Conservation (phyloP, 352 stramenopile species). For the Pythium graminicola region DNA sequence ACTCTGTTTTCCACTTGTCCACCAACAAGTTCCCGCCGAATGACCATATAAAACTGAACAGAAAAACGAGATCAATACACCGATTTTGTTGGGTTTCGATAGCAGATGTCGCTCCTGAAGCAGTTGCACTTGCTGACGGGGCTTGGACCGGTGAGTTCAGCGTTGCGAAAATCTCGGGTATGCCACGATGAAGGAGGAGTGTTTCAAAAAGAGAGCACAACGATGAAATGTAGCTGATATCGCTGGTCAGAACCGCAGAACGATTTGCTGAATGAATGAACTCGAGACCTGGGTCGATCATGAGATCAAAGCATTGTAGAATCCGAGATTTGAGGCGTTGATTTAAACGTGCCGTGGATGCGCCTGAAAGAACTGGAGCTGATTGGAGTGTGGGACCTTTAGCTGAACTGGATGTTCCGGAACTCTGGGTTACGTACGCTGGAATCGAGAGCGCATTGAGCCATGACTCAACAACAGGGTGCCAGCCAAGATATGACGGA, state of each 20-base stretch:
- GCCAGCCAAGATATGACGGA: slow-evolving; percentile 51
- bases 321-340: slow-evolving; percentile 36
- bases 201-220: slow-evolving; percentile 90
- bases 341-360: slow-evolving; percentile 19
- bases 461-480: slow-evolving; percentile 56
- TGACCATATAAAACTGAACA: slow-evolving; percentile 68
- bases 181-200: slow-evolving; percentile 75
- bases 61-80: slow-evolving; percentile 55
- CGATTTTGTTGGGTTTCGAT: slow-evolving; percentile 44
- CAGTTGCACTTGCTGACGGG: slow-evolving; percentile 15
- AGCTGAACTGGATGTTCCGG: slow-evolving; percentile 1
- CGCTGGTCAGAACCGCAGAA: slow-evolving; percentile 42
- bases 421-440: slow-evolving; percentile 8
- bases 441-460: slow-evolving; percentile 34
- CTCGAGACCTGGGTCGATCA: slow-evolving; percentile 41
- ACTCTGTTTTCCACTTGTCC: slow-evolving; percentile 24
- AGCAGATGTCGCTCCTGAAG: slow-evolving; percentile 18
- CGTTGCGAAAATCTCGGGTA: slow-evolving; percentile 30
- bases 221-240: slow-evolving; percentile 73
- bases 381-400: slow-evolving; percentile 14
- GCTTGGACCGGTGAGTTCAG: slow-evolving; percentile 4
- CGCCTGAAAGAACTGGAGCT: neutral
- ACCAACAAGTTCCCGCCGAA: slow-evolving; percentile 60
- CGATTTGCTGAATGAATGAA: slow-evolving; percentile 35
- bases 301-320: slow-evolving; percentile 54